These are phyloP conservation scores for Fistulifera solaris DNA, from an alignment of 108 stramenopile genomes.

Conservation along the genomic window DNA sequence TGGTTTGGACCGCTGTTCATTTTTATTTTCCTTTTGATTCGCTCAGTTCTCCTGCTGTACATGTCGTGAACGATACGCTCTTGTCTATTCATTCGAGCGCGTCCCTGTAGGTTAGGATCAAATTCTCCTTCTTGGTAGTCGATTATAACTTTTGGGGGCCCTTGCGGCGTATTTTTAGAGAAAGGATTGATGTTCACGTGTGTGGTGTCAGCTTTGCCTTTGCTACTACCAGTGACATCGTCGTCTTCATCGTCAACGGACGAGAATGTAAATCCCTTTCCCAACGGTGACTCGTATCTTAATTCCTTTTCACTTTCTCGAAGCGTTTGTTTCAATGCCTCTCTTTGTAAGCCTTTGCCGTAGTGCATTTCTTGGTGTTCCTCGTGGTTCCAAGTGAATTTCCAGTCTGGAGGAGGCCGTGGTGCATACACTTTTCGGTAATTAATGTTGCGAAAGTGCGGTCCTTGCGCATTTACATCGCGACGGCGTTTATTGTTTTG, in stretches of 20 bases:
- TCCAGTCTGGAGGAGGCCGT: slow-evolving; percentile 55
- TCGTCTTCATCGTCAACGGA: not conserved
- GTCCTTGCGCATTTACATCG: slow-evolving; percentile 3
- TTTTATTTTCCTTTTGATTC: not conserved
- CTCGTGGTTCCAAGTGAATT: slow-evolving; percentile 56
- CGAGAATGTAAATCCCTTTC: slow-evolving; percentile 58
- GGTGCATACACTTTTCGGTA: slow-evolving; percentile 81
- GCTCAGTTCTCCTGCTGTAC: slow-evolving; percentile 1
- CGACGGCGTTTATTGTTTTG: slow-evolving; percentile 35
- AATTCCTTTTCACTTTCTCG: slow-evolving; percentile 42
- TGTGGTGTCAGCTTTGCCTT: not conserved
- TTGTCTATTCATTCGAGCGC: not conserved
- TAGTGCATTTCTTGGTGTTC: slow-evolving; percentile 83
- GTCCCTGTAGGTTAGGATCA: slow-evolving; percentile 1
- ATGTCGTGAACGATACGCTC: slow-evolving; percentile 2
- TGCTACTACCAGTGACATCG: not conserved
- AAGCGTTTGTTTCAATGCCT: slow-evolving; percentile 55
- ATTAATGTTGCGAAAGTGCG: slow-evolving; percentile 20
- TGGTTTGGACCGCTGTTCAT: too few species aligned
- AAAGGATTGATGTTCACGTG: slow-evolving; percentile 24
- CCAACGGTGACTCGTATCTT: slow-evolving; percentile 71
- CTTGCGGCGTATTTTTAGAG: slow-evolving; percentile 23
- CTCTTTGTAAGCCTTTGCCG: slow-evolving; percentile 72
- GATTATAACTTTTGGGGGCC: slow-evolving; percentile 17
- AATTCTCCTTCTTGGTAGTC: slow-evolving; percentile 29